phyloP scores from a whole-genome alignment of 768 basidiomycete species.

The Boletus rufocinnamomeus region DNA sequence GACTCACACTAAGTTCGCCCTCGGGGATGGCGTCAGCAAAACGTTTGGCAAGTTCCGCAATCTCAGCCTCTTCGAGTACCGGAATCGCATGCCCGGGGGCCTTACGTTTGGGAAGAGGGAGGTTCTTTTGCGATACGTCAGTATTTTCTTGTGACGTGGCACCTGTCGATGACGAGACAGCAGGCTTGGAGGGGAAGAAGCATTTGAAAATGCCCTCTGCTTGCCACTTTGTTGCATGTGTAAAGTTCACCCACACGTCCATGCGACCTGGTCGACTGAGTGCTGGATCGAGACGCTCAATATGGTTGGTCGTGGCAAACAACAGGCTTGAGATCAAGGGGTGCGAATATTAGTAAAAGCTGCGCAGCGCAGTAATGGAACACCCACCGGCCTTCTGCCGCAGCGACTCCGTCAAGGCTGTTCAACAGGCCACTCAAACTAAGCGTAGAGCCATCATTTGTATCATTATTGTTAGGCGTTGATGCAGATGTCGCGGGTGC shows the following conservation, averaged over 20 bases:
- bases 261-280: conserved; percentile 86
- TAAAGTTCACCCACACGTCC: conserved; percentile 93
- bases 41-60: conserved; percentile 73
- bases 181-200: conserved; percentile 76
- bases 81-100: conserved; percentile 58
- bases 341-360: conserved; percentile 23
- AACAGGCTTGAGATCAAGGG: conserved; percentile 54
- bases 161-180: conserved; percentile 11
- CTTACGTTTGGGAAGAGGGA: conserved; percentile 70
- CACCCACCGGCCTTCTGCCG: conserved; percentile 81
- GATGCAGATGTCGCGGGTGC: conserved; percentile 53
- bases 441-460: conserved; percentile 76
- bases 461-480: conserved; percentile 46
- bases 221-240: conserved; percentile 89
- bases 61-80: conserved; percentile 72
- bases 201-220: conserved; percentile 93
- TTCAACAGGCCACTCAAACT: conserved; percentile 85
- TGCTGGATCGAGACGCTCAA: conserved; percentile 88
- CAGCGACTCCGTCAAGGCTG: conserved; percentile 83
- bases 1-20: conserved; percentile 79
- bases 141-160: conserved; percentile 24
- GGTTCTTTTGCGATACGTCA: conserved; percentile 64
- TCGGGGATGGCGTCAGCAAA: conserved; percentile 86
- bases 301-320: conserved; percentile 93
- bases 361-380: conserved; percentile 7